phyloP scores from a whole-genome alignment of 169 alveolate species.

The Besnoitia besnoiti region DNA sequence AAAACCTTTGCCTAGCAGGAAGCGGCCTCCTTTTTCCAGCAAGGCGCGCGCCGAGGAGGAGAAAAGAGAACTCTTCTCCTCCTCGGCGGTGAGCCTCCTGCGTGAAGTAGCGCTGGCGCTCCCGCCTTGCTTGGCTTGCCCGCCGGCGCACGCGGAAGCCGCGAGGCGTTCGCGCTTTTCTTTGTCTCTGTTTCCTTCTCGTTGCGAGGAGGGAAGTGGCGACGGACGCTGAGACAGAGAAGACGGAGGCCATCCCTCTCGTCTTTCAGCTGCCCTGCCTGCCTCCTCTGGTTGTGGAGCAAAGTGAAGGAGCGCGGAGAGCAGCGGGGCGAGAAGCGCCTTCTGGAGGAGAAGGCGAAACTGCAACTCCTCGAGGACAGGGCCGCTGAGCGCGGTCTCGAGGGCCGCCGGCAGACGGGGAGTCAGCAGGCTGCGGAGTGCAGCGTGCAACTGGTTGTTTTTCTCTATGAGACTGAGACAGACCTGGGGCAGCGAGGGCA shows the following conservation, averaged over 20 bases:
- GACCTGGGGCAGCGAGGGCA: background rate
- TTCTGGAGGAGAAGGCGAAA: slow-evolving; percentile 18
- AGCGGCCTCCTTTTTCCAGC: too few relatives aligned
- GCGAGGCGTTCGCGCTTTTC: too few relatives aligned
- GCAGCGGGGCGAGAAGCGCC: background rate
- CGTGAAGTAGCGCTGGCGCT: too few relatives aligned
- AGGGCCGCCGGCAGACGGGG: background rate
- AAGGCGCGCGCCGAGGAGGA: too few relatives aligned
- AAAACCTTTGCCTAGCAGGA: too few relatives aligned
- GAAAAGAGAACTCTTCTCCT: too few relatives aligned
- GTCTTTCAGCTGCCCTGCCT: background rate
- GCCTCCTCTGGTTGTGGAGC: too few relatives aligned
- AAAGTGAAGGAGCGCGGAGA: background rate
- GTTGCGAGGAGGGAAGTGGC: background rate
- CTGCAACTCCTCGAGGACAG: slow-evolving; percentile 20
- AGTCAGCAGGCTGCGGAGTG: background rate
- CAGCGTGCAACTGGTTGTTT: background rate
- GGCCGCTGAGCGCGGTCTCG: background rate
- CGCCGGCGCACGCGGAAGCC: too few relatives aligned
- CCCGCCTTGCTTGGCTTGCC: too few relatives aligned
- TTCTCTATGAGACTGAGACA: background rate
- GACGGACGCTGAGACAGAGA: too few relatives aligned
- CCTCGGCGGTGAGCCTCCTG: too few relatives aligned
- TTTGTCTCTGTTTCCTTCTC: background rate
- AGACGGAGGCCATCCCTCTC: background rate